phyloP scores from a whole-genome alignment of 1,139 yeast genomes.

The Pichia sp. region DNA sequence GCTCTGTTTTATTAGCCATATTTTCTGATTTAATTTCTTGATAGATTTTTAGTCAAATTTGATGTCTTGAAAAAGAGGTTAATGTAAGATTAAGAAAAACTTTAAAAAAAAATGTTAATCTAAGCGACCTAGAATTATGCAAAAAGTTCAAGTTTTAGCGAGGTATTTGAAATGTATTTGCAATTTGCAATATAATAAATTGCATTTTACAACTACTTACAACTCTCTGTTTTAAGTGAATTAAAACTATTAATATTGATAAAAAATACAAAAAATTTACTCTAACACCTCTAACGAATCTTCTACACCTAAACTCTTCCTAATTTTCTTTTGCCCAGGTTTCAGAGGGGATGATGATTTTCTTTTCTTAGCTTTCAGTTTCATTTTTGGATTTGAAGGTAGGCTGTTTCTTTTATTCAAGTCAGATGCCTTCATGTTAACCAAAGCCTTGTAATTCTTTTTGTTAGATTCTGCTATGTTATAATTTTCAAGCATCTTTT shows the following conservation, averaged over 20 bases:
- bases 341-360: conserved; percentile 15
- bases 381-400: neutral
- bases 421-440: conserved; percentile 5
- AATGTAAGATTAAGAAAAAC: neutral
- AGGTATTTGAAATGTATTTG: too few relatives aligned
- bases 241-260: neutral
- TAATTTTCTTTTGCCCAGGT: conserved; percentile 12
- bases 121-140: neutral
- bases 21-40: too few relatives aligned
- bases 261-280: neutral
- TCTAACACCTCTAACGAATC: conserved; percentile 8
- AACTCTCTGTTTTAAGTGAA: too few relatives aligned
- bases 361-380: conserved; percentile 8
- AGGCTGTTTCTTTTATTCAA: conserved; percentile 5
- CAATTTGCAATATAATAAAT: too few relatives aligned
- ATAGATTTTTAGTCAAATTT: too few relatives aligned
- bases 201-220: too few relatives aligned
- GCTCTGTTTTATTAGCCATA: too few relatives aligned
- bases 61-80: too few relatives aligned
- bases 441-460: conserved; percentile 4
- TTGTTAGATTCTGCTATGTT: neutral
- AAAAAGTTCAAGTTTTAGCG: neutral
- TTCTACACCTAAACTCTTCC: conserved; percentile 12
- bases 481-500: conserved; percentile 2
- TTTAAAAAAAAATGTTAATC: neutral